Evolutionary conservation across 495 filamentous ascomycete species (phyloP).

Genomic region (Xylaria telfairii): DNA sequence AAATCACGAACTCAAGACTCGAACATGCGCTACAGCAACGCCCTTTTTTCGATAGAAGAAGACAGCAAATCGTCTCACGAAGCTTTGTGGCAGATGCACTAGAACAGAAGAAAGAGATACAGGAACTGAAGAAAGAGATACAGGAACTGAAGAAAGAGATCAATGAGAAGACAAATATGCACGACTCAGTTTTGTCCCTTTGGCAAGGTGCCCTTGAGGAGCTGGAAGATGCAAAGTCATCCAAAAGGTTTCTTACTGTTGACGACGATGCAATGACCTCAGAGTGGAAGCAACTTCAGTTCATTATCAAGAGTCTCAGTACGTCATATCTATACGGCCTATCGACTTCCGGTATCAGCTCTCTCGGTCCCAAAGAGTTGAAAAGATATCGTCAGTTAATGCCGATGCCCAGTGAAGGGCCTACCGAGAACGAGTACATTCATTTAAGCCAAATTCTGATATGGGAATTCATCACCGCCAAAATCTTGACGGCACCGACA

Average conservation of each 20-base stretch:
- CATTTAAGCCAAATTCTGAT: neutral
- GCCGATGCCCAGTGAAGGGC: no score
- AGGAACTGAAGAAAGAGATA: neutral
- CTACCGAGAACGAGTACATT: neutral
- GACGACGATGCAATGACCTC: constrained; percentile 6
- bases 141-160: neutral
- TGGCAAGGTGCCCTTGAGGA: constrained; percentile 6
- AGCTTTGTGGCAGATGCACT: neutral
- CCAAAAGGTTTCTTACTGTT: neutral
- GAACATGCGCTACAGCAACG: neutral
- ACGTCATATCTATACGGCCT: neutral
- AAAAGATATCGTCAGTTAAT: neutral
- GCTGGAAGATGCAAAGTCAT: neutral
- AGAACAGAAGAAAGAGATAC: neutral
- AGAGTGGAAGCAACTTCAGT: constrained; percentile 13
- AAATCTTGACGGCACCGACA: neutral
- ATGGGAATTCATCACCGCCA: constrained; percentile 3
- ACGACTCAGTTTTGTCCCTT: neutral
- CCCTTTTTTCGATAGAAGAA: neutral
- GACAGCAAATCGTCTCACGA: neutral
- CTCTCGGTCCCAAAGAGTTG: neutral
- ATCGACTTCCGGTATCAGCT: neutral
- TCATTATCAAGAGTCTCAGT: neutral
- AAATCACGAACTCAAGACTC: neutral
- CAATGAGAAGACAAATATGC: neutral